Evolutionary conservation across 331 rosid genomes (phyloP).

Genomic region (Pyracantha coccinea): DNA sequence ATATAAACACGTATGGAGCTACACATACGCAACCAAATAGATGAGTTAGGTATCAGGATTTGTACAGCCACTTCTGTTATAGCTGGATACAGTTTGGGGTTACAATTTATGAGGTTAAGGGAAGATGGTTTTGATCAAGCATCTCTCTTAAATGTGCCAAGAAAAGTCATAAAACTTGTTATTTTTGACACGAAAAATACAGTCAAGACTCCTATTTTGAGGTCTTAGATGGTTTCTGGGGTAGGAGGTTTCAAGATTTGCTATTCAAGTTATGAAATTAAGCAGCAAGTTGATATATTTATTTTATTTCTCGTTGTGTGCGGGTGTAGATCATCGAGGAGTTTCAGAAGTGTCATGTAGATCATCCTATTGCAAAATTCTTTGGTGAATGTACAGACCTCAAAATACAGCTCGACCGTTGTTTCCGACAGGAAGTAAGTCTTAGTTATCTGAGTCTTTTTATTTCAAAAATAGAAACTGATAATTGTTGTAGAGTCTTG

Average conservation of each 20-base stretch:
- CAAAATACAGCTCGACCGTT: constrained; percentile 82
- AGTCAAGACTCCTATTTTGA: neutral
- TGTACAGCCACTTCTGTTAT: neutral
- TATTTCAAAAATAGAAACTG: too few species aligned
- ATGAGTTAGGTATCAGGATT: neutral
- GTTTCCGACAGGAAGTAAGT: constrained; percentile 82
- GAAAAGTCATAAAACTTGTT: neutral
- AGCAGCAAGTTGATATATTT: neutral
- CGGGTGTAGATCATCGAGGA: constrained; percentile 65
- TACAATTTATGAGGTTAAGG: neutral
- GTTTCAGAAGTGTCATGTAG: constrained; percentile 79
- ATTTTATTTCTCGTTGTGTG: neutral
- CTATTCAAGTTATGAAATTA: neutral
- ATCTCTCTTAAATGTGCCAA: neutral
- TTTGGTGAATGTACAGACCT: constrained; percentile 83
- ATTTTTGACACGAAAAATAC: neutral
- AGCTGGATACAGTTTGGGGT: neutral
- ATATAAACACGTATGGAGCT: neutral
- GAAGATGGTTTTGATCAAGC: neutral
- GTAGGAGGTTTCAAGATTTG: neutral
- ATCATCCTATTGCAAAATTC: constrained; percentile 69
- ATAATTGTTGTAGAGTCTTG: neutral
- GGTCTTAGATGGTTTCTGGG: neutral
- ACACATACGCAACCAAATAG: neutral
- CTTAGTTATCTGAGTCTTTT: neutral